phyloP scores from a whole-genome alignment of 176 grass and related monocot species.

The Puya raimondii region DNA sequence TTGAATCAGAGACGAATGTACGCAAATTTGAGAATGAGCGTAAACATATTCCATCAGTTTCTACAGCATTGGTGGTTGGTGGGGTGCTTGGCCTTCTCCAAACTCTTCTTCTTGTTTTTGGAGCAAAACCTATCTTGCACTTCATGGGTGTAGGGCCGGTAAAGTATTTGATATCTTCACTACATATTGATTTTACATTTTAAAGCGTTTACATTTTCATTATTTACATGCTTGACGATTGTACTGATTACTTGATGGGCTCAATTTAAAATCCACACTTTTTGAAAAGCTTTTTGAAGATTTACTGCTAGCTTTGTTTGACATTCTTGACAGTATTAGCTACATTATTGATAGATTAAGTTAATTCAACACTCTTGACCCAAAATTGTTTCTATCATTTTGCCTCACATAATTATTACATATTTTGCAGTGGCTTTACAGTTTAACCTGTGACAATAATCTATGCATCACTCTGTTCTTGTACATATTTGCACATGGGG shows the following conservation, averaged over 20 bases:
- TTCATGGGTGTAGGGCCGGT: conserved; percentile 54
- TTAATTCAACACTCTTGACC: too few relatives aligned
- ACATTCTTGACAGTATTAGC: not conserved
- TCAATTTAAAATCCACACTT: not conserved
- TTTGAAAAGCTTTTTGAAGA: not conserved
- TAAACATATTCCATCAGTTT: conserved; percentile 55
- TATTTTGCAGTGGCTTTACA: too few relatives aligned
- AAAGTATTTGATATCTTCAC: conserved; percentile 8
- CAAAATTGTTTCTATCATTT: too few relatives aligned
- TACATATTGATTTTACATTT: too few relatives aligned
- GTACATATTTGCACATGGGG: too few relatives aligned
- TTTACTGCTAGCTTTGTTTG: not conserved
- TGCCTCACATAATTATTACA: too few relatives aligned
- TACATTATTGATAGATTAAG: not conserved
- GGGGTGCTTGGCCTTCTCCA: conserved; percentile 42
- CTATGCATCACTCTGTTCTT: too few relatives aligned
- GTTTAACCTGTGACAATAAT: too few relatives aligned
- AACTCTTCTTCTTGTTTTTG: conserved; percentile 37
- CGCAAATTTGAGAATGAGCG: conserved; percentile 7
- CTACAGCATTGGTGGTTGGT: conserved; percentile 53
- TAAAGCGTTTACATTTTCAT: not conserved
- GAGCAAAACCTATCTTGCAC: conserved; percentile 47
- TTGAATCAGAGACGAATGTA: conserved; percentile 18
- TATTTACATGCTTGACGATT: not conserved
- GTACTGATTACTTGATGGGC: not conserved